Conservation (phyloP, 768 basidiomycete species). For the Filobasidium floriforme region DNA sequence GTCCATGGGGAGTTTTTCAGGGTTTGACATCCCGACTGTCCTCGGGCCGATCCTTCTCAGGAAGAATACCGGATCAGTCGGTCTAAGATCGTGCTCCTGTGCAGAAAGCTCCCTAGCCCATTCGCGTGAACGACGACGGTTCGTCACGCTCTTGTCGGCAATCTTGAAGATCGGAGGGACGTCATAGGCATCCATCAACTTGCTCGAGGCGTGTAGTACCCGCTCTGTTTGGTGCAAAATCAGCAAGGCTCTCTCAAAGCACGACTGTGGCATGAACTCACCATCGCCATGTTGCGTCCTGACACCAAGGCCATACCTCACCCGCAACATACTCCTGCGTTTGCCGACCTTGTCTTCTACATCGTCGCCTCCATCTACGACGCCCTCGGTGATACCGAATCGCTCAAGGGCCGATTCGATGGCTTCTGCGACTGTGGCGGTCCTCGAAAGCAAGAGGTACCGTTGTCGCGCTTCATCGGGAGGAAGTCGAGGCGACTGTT, state of each 20-base stretch:
- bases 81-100: slow-evolving; percentile 61
- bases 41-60: slow-evolving; percentile 72
- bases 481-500: slow-evolving; percentile 49
- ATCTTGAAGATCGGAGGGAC: slow-evolving; percentile 65
- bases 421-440: slow-evolving; percentile 91
- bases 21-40: slow-evolving; percentile 56
- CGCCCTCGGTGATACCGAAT: slow-evolving; percentile 93
- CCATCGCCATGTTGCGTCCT: slow-evolving; percentile 56
- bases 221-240: slow-evolving; percentile 53
- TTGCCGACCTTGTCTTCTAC: slow-evolving; percentile 86
- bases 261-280: slow-evolving; percentile 42
- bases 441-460: slow-evolving; percentile 85
- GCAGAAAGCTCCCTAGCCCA: slow-evolving; percentile 57
- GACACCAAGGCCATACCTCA: slow-evolving; percentile 72
- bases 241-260: slow-evolving; percentile 6
- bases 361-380: slow-evolving; percentile 97
- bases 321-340: slow-evolving; percentile 65
- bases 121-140: slow-evolving; percentile 81
- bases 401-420: slow-evolving; percentile 85
- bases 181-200: slow-evolving; percentile 72
- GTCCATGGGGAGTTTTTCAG: slow-evolving; percentile 58
- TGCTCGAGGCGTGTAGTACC: slow-evolving; percentile 69
- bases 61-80: slow-evolving; percentile 82
- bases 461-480: slow-evolving; percentile 63
- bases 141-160: slow-evolving; percentile 56